Evolutionary conservation across 345 rosid genomes (phyloP).

Genomic region (Hibiscus mutabilis): DNA sequence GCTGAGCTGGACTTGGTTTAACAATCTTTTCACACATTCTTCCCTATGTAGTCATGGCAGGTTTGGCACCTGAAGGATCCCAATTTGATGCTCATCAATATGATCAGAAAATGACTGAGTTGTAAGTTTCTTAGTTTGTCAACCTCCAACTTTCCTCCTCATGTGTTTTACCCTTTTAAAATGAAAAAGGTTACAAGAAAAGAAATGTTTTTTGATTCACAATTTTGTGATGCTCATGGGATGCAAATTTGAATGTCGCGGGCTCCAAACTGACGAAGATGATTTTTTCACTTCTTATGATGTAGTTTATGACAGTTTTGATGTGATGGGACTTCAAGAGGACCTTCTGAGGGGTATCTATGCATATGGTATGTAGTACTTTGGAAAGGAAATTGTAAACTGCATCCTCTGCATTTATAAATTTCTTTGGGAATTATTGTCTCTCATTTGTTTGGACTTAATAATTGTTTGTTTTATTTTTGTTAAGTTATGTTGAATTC

Average conservation of each 20-base stretch:
- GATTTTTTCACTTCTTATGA: constrained; percentile 77
- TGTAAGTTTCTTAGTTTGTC: constrained; percentile 41
- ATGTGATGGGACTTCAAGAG: constrained; percentile 71
- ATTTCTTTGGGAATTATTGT: not conserved
- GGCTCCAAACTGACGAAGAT: constrained; percentile 43
- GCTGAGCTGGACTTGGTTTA: not conserved
- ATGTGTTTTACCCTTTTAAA: not conserved
- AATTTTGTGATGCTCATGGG: not conserved
- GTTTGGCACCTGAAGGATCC: constrained; percentile 60
- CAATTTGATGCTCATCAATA: constrained; percentile 66
- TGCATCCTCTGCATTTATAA: not conserved
- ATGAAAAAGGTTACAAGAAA: not conserved
- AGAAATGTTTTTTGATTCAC: not conserved
- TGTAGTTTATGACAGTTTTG: constrained; percentile 77
- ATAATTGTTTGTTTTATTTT: not conserved
- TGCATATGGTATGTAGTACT: constrained; percentile 64
- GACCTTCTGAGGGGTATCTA: constrained; percentile 86
- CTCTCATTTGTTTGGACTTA: not conserved
- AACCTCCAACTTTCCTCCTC: not conserved
- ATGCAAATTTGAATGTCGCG: constrained; percentile 15
- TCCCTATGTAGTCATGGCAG: constrained; percentile 58
- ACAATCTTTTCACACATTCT: not conserved
- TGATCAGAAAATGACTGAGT: constrained; percentile 66
- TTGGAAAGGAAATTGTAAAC: not conserved
- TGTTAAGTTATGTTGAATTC: not conserved